Conservation (phyloP, 371 early-diverging fungal genomes). For the Racocetra persica region DNA sequence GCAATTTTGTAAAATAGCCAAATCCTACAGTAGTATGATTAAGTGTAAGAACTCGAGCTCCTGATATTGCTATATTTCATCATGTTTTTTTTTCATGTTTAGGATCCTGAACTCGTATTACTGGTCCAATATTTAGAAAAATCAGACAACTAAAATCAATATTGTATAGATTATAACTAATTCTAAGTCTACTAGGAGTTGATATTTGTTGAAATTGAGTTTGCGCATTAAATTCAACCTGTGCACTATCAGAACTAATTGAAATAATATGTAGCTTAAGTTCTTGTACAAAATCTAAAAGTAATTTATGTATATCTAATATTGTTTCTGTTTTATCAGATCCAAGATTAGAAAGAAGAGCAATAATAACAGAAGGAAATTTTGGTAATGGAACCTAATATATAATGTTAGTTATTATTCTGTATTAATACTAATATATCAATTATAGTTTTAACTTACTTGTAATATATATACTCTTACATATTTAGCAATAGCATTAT, state of each 20-base stretch:
- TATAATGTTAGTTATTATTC: conserved; percentile 15
- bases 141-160: neutral
- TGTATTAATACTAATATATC: neutral
- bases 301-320: neutral
- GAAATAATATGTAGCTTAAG: neutral
- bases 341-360: neutral
- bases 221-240: neutral
- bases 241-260: neutral
- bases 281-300: neutral
- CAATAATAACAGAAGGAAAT: neutral
- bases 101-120: neutral
- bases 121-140: neutral
- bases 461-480: neutral
- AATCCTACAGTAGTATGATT: neutral
- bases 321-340: neutral
- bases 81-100: neutral
- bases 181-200: neutral
- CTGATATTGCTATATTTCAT: neutral
- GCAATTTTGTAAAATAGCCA: too few species aligned
- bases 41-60: neutral
- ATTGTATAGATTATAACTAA: neutral
- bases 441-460: too few species aligned
- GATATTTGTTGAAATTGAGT: neutral
- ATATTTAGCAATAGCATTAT: neutral
- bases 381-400: conserved; percentile 2